Evolutionary conservation across 1,139 yeast genomes (phyloP).

Genomic region (Saccharomycopsis phalli): DNA sequence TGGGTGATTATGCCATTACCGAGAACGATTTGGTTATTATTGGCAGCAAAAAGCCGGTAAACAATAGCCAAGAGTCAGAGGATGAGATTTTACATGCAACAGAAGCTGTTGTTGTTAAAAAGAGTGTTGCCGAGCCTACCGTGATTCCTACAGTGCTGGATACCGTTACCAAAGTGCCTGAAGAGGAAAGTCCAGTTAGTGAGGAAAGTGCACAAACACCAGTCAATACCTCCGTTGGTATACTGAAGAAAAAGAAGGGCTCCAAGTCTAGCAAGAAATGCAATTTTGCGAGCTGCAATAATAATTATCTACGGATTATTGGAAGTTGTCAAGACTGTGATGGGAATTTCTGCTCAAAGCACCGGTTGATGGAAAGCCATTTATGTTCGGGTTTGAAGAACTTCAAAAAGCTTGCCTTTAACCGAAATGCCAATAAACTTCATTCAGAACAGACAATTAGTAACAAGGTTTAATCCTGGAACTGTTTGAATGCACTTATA

Average conservation of each 20-base stretch:
- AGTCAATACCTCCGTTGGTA: slow-evolving; percentile 21
- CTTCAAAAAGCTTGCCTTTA: slow-evolving; percentile 77
- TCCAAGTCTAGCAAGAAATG: slow-evolving; percentile 53
- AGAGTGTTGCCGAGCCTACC: not conserved
- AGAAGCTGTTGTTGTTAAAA: slow-evolving; percentile 3
- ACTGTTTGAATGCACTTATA: not conserved
- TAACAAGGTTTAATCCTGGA: slow-evolving; percentile 31
- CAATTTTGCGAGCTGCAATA: slow-evolving; percentile 50
- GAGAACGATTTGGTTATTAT: slow-evolving; percentile 23
- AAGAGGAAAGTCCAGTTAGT: not conserved
- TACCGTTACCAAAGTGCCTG: not conserved
- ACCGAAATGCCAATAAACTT: slow-evolving; percentile 39
- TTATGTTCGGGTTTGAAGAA: slow-evolving; percentile 66
- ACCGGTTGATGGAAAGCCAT: slow-evolving; percentile 80
- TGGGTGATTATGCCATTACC: slow-evolving; percentile 26
- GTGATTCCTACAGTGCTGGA: not conserved
- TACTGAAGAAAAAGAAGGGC: slow-evolving; percentile 25
- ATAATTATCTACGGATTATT: slow-evolving; percentile 70
- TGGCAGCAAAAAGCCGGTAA: slow-evolving; percentile 16
- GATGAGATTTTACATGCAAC: slow-evolving; percentile 1
- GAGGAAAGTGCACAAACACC: slow-evolving; percentile 4
- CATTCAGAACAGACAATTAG: slow-evolving; percentile 39
- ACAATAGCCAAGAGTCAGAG: not conserved
- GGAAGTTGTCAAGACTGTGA: slow-evolving; percentile 84
- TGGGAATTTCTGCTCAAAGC: slow-evolving; percentile 83